Percentiles rank a stretch among this genome's conserved stretches.
Conservation (phyloP, 202 grass and related monocot species). For the Schoenoplectus tabernaemontani region DNA sequence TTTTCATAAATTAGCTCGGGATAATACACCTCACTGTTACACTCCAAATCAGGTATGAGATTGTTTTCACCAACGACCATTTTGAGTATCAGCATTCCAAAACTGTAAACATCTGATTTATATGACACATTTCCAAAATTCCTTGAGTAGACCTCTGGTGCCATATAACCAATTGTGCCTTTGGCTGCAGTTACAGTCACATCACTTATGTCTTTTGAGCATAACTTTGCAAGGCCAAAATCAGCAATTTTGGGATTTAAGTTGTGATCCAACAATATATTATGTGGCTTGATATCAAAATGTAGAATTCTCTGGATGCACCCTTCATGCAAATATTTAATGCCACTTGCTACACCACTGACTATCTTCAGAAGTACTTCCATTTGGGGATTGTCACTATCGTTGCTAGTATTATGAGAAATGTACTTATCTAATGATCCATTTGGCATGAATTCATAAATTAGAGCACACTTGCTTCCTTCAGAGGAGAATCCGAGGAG, state of each 20-base stretch:
- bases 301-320: conserved; percentile 49
- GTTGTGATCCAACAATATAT: conserved; percentile 40
- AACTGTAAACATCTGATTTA: conserved; percentile 63
- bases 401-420: neutral
- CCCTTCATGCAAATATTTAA: conserved; percentile 59
- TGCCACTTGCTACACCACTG: conserved; percentile 38
- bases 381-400: neutral
- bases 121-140: conserved; percentile 55
- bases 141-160: conserved; percentile 42
- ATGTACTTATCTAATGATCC: conserved; percentile 59
- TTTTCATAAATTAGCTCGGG: conserved; percentile 44
- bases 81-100: conserved; percentile 60
- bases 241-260: conserved; percentile 57
- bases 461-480: conserved; percentile 27
- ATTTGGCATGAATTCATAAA: conserved; percentile 71
- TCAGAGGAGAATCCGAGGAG: conserved; percentile 56
- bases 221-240: conserved; percentile 57
- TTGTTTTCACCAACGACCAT: conserved; percentile 51
- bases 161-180: conserved; percentile 71
- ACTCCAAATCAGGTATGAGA: conserved; percentile 35
- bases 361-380: conserved; percentile 34
- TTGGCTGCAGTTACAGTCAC: conserved; percentile 38
- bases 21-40: conserved; percentile 28
- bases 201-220: conserved; percentile 42
- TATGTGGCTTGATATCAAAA: conserved; percentile 60